phyloP scores from a whole-genome alignment of 2,329 filamentous ascomycete species.

The Venturia asperata region DNA sequence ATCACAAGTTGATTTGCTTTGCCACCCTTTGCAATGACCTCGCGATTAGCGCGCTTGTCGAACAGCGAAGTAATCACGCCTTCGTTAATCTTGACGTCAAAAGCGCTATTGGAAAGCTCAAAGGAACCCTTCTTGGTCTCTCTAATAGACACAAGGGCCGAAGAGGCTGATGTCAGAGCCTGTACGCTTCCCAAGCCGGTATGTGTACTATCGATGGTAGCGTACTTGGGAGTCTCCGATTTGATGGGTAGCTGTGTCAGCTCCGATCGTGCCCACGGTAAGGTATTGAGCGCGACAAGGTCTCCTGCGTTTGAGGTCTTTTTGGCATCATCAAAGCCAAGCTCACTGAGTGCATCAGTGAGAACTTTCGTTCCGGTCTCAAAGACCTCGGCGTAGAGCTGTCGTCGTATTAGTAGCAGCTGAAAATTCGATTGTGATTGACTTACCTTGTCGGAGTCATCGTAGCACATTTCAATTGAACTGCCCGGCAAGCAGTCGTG shows the following conservation, averaged over 20 bases:
- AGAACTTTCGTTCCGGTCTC: constrained; percentile 65
- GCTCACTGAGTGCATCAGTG: constrained; percentile 58
- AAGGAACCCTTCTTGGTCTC: constrained; percentile 57
- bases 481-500: constrained; percentile 95
- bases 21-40: constrained; percentile 63
- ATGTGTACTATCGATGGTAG: constrained; percentile 27
- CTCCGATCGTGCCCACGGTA: constrained; percentile 77
- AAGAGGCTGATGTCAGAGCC: constrained; percentile 26
- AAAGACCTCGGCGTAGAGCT: constrained; percentile 76
- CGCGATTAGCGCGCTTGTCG: constrained; percentile 64
- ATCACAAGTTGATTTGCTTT: constrained; percentile 90
- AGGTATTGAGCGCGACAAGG: constrained; percentile 68
- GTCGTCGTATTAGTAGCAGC: constrained; percentile 24
- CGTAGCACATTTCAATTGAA: constrained; percentile 95
- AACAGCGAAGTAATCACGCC: constrained; percentile 80
- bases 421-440: neutral
- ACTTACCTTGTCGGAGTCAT: constrained; percentile 72
- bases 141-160: constrained; percentile 39
- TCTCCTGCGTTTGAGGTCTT: constrained; percentile 39
- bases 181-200: constrained; percentile 39
- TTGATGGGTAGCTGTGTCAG: constrained; percentile 54
- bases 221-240: constrained; percentile 23
- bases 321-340: constrained; percentile 53
- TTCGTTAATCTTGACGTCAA: constrained; percentile 63
- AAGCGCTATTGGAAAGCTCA: constrained; percentile 69